Base-by-base conservation (phyloP, 2,329 filamentous ascomycete genomes). In the Xylaria sp. region DNA sequence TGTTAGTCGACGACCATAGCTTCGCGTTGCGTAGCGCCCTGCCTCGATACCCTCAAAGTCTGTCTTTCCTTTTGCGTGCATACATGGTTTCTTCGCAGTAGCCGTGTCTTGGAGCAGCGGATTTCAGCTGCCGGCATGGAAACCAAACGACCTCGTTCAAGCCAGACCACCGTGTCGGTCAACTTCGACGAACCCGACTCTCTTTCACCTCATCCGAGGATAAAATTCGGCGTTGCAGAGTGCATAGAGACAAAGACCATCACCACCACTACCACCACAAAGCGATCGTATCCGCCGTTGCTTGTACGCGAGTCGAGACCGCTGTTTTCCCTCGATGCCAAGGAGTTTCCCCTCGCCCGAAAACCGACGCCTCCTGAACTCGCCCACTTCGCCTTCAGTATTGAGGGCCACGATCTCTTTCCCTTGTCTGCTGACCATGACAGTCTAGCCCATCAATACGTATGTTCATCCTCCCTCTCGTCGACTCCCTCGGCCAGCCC, bases 251-350 rank as follows among this genome's bases (percentile, higher is more conserved):
- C 88, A 17, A 90, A 88, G 77, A 90, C 87, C 11, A 89, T 97
- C 69, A 97, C 94, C 1, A 97, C 95, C 0, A 97, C 94, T 0
- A 97, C 94, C 0, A 97, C 93, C 0, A 96, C 94, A 1, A 92
- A 93, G 71, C 90, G 78, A 85, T 93, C 80, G 79, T 96, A 96
- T 72, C 94, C 95, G 53, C 93, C 93, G n/a, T 84, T 97, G 65
- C 84, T 92, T 63, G 88, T 97, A 72, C 89, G 89, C 71, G 87
- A 92, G 66, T 91, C 93, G 27, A 87, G 88, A 60, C 87, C 89
- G 58, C 85, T 94, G 38, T 83, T 87, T 66, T 86, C 90, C 61
- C 87, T 97, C 65, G 94, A 98, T 79, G 85, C 91, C 15, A 97
- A 96, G 78, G 89, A 96, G 73, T 99, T 97, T 78, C 96, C 96